Percentiles rank a stretch among this genome's conserved stretches.
phyloP scores from a whole-genome alignment of 176 grass and related monocot species.

The Guadua angustifolia region DNA sequence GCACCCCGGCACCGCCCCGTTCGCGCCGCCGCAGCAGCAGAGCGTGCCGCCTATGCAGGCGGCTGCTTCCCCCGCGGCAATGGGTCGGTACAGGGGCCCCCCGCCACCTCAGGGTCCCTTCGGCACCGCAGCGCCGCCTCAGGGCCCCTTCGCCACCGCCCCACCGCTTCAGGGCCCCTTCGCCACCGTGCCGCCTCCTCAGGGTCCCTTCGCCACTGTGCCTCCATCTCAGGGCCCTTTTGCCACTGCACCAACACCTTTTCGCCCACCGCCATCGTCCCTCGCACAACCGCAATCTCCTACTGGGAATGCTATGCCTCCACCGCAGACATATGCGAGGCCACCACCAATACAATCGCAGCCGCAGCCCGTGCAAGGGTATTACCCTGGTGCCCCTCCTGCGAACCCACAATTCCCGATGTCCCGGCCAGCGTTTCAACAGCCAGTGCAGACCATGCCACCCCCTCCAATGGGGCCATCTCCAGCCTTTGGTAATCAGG shows the following conservation, averaged over 20 bases:
- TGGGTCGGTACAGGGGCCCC: constrained; percentile 46
- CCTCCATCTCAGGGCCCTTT: constrained; percentile 27
- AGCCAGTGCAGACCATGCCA: constrained; percentile 52
- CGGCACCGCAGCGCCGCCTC: constrained; percentile 3
- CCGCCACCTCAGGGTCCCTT: constrained; percentile 42
- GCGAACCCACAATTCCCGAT: constrained; percentile 47
- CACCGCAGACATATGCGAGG: constrained; percentile 30
- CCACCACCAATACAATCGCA: constrained; percentile 40
- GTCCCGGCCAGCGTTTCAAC: constrained; percentile 42
- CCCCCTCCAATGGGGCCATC: constrained; percentile 49
- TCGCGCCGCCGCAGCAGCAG: neutral
- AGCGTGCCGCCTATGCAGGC: constrained; percentile 22
- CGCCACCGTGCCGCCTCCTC: neutral
- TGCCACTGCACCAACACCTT: constrained; percentile 21
- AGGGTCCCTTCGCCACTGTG: neutral
- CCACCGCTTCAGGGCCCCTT: constrained; percentile 15
- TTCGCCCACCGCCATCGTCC: constrained; percentile 33
- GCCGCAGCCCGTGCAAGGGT: constrained; percentile 46
- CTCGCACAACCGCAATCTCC: constrained; percentile 45
- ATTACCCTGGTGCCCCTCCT: constrained; percentile 43
- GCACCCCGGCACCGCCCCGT: neutral
- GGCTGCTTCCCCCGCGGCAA: constrained; percentile 5
- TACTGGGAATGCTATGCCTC: constrained; percentile 28
- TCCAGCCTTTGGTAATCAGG: constrained; percentile 47
- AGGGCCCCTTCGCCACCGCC: neutral